Evolutionary conservation across 1,284 basidiomycete genomes (phyloP).

Genomic region (Peniophora sp.): DNA sequence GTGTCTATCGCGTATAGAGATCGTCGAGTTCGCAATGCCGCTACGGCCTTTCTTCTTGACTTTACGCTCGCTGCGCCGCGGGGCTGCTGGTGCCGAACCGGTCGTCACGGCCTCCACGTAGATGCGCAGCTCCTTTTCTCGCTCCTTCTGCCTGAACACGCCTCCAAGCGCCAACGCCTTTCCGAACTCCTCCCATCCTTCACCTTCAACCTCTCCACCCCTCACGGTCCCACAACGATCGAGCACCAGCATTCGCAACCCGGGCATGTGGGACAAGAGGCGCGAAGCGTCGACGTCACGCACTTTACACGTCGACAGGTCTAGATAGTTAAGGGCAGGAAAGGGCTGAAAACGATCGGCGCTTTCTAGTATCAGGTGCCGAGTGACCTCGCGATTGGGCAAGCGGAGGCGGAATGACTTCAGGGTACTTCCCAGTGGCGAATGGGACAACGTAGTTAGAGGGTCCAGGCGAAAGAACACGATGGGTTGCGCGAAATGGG

Average conservation of each 20-base stretch:
- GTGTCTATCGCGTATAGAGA: slow-evolving; percentile 36
- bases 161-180: slow-evolving; percentile 47
- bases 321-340: slow-evolving; percentile 40
- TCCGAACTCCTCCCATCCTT: slow-evolving; percentile 44
- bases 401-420: slow-evolving; percentile 48
- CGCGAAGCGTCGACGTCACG: slow-evolving; percentile 39
- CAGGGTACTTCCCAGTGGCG: slow-evolving; percentile 32
- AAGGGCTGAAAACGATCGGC: slow-evolving; percentile 25
- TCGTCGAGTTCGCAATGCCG: slow-evolving; percentile 46
- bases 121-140: slow-evolving; percentile 47
- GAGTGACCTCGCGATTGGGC: slow-evolving; percentile 46
- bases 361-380: slow-evolving; percentile 26
- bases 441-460: slow-evolving; percentile 36
- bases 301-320: slow-evolving; percentile 52
- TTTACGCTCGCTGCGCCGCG: slow-evolving; percentile 8
- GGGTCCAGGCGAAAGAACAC: slow-evolving; percentile 62
- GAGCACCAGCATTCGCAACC: slow-evolving; percentile 42
- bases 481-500: slow-evolving; percentile 60
- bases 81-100: slow-evolving; percentile 2
- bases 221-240: slow-evolving; percentile 42
- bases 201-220: slow-evolving; percentile 25
- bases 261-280: slow-evolving; percentile 35
- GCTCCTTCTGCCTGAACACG: slow-evolving; percentile 40
- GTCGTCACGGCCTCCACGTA: slow-evolving; percentile 32
- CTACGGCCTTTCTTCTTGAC: slow-evolving; percentile 31